Conservation (phyloP, 805 yeast species). For the Spathaspora gorwiae region DNA sequence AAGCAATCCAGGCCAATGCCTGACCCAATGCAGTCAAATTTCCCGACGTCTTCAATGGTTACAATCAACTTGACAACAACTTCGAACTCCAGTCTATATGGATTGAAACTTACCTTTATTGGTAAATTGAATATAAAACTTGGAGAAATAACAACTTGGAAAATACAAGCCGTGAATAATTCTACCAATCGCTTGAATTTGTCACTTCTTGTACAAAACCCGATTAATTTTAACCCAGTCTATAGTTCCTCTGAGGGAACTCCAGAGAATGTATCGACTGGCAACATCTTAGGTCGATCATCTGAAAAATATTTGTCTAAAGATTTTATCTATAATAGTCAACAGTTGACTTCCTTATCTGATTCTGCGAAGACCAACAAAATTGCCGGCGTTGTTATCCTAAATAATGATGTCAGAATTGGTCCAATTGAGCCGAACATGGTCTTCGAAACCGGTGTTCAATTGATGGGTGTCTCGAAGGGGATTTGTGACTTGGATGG, state of each 20-base stretch:
- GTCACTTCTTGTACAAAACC: slow-evolving; percentile 40
- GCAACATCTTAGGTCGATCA: slow-evolving; percentile 12
- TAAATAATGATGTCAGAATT: slow-evolving; percentile 62
- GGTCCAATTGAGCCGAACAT: slow-evolving; percentile 59
- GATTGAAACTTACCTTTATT: slow-evolving; percentile 47
- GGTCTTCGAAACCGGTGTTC: slow-evolving; percentile 60
- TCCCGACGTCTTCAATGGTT: slow-evolving; percentile 10
- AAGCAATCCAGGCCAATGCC: neutral
- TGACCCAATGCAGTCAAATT: neutral
- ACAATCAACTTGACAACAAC: slow-evolving; percentile 32
- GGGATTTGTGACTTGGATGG: slow-evolving; percentile 67
- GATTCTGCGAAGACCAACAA: slow-evolving; percentile 35
- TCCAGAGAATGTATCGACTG: slow-evolving; percentile 10
- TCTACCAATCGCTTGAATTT: slow-evolving; percentile 48
- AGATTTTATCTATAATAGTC: slow-evolving; percentile 16
- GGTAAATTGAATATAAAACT: slow-evolving; percentile 59
- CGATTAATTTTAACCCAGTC: slow-evolving; percentile 20
- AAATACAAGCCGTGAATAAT: slow-evolving; percentile 60
- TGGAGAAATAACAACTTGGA: slow-evolving; percentile 61
- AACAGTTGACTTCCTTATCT: slow-evolving; percentile 28
- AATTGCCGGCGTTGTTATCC: slow-evolving; percentile 50
- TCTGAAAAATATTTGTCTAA: slow-evolving; percentile 6
- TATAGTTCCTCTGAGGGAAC: slow-evolving; percentile 7
- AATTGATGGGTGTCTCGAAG: slow-evolving; percentile 54
- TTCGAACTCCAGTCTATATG: slow-evolving; percentile 23